Conservation (phyloP, 2,329 filamentous ascomycete genomes). For the Myriosclerotinia scirpicola region DNA sequence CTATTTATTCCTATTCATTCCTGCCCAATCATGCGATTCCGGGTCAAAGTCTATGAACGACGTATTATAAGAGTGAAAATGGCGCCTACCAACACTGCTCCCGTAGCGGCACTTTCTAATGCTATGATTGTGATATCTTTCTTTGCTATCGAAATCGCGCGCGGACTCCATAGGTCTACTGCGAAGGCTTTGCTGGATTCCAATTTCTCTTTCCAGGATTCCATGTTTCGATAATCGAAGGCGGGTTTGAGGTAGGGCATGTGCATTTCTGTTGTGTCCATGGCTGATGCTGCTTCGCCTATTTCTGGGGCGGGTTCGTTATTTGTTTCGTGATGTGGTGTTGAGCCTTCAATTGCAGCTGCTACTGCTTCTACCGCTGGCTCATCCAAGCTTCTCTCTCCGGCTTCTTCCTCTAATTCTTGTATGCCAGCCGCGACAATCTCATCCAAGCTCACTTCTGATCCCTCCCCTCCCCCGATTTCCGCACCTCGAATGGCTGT, state of each 20-base stretch:
- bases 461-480: constrained; percentile 7
- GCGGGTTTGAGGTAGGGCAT: constrained; percentile 24
- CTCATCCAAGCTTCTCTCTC: constrained; percentile 20
- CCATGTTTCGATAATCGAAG: constrained; percentile 40
- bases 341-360: constrained; percentile 29
- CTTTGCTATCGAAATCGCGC: constrained; percentile 62
- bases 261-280: constrained; percentile 31
- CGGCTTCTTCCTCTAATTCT: constrained; percentile 32
- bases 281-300: constrained; percentile 29
- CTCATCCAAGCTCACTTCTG: constrained; percentile 30
- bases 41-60: constrained; percentile 26
- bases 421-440: constrained; percentile 32
- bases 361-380: constrained; percentile 34
- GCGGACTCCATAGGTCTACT: constrained; percentile 65
- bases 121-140: constrained; percentile 69
- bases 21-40: not conserved
- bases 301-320: constrained; percentile 16
- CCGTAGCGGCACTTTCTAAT: constrained; percentile 64
- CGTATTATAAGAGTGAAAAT: constrained; percentile 38
- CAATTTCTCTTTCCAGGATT: constrained; percentile 27
- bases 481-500: constrained; percentile 23
- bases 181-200: constrained; percentile 53
- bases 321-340: constrained; percentile 16
- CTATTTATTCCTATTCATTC: not conserved
- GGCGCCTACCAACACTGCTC: constrained; percentile 58